Conservation (phyloP, 768 basidiomycete genomes). For the Dacryopinax primogenitus region DNA sequence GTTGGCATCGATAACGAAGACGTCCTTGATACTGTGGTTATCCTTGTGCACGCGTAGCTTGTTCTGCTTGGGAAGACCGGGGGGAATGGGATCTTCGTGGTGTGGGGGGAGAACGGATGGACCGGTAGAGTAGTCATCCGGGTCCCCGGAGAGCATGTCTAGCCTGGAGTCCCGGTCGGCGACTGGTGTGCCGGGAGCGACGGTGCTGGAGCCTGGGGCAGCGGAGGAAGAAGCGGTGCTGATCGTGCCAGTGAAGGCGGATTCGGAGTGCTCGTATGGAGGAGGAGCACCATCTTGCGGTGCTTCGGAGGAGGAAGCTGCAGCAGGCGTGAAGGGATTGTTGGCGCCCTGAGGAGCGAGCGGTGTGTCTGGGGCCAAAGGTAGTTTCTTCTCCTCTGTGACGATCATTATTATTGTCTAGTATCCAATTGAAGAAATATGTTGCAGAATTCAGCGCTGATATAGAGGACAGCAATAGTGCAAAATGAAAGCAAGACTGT, state of each 20-base stretch:
- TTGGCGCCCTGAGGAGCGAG: background rate
- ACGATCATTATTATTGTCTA: background rate
- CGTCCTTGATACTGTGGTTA: background rate
- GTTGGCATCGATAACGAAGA: background rate
- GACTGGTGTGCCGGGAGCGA: background rate
- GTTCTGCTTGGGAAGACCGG: background rate
- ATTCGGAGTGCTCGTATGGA: background rate
- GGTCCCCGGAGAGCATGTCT: background rate
- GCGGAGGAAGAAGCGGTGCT: background rate
- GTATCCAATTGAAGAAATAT: no score
- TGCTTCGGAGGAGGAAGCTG: background rate
- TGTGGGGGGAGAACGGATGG: background rate
- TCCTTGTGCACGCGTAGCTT: background rate
- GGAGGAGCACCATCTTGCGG: background rate
- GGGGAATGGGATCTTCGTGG: background rate
- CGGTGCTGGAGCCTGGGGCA: background rate
- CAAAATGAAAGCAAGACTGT: no score
- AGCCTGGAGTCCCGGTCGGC: background rate
- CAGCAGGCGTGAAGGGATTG: background rate
- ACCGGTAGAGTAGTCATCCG: background rate
- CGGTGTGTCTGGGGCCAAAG: no score
- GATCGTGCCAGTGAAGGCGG: background rate
- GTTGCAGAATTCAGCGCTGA: no score
- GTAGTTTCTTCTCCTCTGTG: conserved; percentile 1
- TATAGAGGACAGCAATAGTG: no score